A percentile compares a stretch with the other conserved stretches of the same genome.
Evolutionary conservation across 257 asterid genomes (phyloP).

Genomic region (Ilex asprella): DNA sequence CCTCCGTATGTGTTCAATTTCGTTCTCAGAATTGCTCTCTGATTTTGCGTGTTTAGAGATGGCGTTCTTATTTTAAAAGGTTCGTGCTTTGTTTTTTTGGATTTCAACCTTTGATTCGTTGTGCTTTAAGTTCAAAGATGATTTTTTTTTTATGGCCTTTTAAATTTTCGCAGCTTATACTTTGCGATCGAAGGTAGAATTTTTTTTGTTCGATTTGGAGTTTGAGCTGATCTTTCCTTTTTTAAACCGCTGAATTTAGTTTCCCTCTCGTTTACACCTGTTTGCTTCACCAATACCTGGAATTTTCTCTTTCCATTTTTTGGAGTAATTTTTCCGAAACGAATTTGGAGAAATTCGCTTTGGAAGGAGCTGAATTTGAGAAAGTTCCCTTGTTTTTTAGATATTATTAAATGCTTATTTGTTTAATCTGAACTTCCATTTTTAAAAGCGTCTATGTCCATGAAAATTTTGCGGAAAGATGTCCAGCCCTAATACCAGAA

Average conservation of each 20-base stretch:
- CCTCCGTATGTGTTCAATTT: conserved; percentile 3
- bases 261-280: background rate
- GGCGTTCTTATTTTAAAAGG: conserved; percentile 31
- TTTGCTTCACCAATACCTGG: too few species aligned
- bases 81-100: conserved; percentile 14
- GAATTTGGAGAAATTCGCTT: background rate
- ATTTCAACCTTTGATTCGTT: conserved; percentile 23
- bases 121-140: conserved; percentile 20
- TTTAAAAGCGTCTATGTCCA: background rate
- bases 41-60: conserved; percentile 15
- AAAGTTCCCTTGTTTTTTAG: background rate
- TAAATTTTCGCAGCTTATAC: conserved; percentile 7
- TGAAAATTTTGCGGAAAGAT: background rate
- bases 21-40: conserved; percentile 7
- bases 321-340: too few species aligned
- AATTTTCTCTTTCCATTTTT: too few species aligned
- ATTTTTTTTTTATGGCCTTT: background rate
- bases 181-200: conserved; percentile 32
- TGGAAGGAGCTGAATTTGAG: background rate
- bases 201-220: conserved; percentile 16
- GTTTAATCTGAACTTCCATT: background rate
- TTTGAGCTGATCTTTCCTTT: conserved; percentile 18
- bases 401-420: too few species aligned
- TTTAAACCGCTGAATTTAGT: conserved; percentile 25
- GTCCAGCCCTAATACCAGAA: too few species aligned